Base-by-base conservation (phyloP, 78 protist genomes). In the Trichosphaerium sp. region DNA sequence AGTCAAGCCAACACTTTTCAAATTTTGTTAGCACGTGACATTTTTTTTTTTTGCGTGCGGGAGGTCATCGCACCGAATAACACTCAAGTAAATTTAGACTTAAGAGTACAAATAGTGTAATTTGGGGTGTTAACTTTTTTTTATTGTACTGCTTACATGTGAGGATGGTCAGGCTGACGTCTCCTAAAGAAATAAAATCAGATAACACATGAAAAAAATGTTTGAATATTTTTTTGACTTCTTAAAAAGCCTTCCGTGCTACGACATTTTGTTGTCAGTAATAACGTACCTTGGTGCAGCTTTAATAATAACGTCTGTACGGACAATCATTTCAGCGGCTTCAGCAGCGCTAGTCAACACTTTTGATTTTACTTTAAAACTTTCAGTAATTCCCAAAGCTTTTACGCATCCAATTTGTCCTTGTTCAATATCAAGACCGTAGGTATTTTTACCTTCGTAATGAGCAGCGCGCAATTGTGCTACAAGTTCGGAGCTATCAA, bases 291-390 rank as follows among this genome's bases (percentile, higher is more conserved):
- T 59, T n/a, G 99, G 99, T 1, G 97, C 97, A 39, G 91, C 65
- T 26, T 85, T 56, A 39, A 97, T 38, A 43, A 97, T 80, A 52
- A 89, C 82, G 62, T 97, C 99, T 14, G 94, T 99, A 37, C 99
- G 85, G 55, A 97, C 83, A 35, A 97, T 91, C 97, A 97, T 93
- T 67, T 96, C 99, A 21, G 98, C 97, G n/a, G 99, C 99, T 80
- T 97, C 99, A 21, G 89, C 54, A 7, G 99, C 97, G 21, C 92
- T 80, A 26, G 83, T 48, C 11, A 97, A 60, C 25, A 88, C 88
- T 69, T 85, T 90, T n/a, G 21, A 58, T 88, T 92, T 94, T 15
- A 83, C 94, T 58, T 77, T 83, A 82, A 82, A 81, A 15, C 92
- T 47, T 81, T 97, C 99, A 49, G 75, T 60, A 61, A 97, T 62